These are phyloP conservation scores for Fusarium sp. DNA, from an alignment of 2,329 filamentous ascomycete species.

Conservation along the genomic window DNA sequence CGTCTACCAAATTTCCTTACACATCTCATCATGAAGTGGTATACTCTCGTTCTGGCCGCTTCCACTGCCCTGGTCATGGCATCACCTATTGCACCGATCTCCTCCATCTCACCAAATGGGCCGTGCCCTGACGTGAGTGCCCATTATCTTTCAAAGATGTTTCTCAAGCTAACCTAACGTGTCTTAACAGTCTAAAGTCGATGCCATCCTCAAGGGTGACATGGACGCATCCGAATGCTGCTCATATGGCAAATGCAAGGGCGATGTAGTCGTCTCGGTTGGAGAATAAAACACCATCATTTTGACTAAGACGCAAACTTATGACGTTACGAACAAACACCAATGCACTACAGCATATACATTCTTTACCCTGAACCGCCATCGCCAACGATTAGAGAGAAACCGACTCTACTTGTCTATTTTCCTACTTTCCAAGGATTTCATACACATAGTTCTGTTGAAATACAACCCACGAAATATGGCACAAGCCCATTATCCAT, in stretches of 20 bases:
- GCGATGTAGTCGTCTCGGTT: constrained; percentile 61
- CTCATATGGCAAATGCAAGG: constrained; percentile 64
- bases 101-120: constrained; percentile 48
- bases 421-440: not conserved
- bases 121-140: constrained; percentile 50
- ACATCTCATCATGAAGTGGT: constrained; percentile 37
- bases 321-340: constrained; percentile 38
- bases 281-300: constrained; percentile 41
- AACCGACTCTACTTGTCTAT: not conserved
- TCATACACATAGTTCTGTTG: not conserved
- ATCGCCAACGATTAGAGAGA: not conserved
- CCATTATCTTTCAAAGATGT: not conserved
- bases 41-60: constrained; percentile 30
- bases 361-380: not conserved
- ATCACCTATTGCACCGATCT: constrained; percentile 28
- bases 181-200: constrained; percentile 46
- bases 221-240: constrained; percentile 63
- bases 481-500: not conserved
- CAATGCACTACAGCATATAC: not conserved
- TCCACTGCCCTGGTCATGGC: constrained; percentile 21
- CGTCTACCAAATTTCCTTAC: not conserved
- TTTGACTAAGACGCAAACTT: constrained; percentile 8
- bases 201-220: constrained; percentile 60
- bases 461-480: not conserved
- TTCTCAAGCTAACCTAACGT: constrained; percentile 11